Percentiles rank a stretch among this genome's conserved stretches.
Evolutionary conservation across 2,329 filamentous ascomycete species (phyloP).

Genomic region (Pseudomassariella vexata): DNA sequence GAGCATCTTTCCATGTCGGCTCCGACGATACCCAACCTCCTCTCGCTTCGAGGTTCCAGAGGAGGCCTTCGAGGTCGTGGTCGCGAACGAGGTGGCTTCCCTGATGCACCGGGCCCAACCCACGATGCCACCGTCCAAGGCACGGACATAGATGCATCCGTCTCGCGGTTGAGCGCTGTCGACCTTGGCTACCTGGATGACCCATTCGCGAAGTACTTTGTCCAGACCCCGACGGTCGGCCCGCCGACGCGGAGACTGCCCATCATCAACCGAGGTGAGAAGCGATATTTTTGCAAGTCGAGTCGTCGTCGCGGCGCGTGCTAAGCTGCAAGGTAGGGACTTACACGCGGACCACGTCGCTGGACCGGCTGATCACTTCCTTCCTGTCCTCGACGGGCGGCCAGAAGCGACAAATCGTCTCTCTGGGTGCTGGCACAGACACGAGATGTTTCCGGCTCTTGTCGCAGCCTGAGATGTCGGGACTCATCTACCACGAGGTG

Average conservation of each 20-base stretch:
- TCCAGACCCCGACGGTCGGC: constrained; percentile 37
- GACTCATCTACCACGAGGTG: constrained; percentile 80
- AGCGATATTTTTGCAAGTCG: background rate
- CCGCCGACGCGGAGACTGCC: constrained; percentile 63
- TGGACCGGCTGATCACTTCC: constrained; percentile 68
- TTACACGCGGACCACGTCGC: constrained; percentile 80
- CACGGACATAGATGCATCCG: constrained; percentile 87
- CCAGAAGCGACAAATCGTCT: constrained; percentile 69
- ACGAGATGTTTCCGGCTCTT: constrained; percentile 79
- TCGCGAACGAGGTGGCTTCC: constrained; percentile 14
- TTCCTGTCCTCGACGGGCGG: constrained; percentile 51
- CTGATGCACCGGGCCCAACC: constrained; percentile 24
- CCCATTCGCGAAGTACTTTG: constrained; percentile 68
- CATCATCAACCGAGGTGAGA: constrained; percentile 85
- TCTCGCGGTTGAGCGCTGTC: constrained; percentile 84
- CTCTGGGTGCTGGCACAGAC: constrained; percentile 88
- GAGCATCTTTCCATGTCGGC: too few relatives aligned
- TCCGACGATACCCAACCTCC: constrained; percentile 73
- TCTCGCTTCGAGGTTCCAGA: constrained; percentile 46
- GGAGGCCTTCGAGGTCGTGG: constrained; percentile 33
- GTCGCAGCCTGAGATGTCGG: constrained; percentile 28
- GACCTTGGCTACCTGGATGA: constrained; percentile 80
- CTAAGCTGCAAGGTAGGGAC: constrained; percentile 55
- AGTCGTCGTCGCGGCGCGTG: constrained; percentile 12
- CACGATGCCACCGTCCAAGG: constrained; percentile 76